Percentiles rank a stretch among this genome's conserved stretches.
These are phyloP conservation scores for Discostella stelligeroides DNA, from an alignment of 108 stramenopile species.

Conservation along the genomic window DNA sequence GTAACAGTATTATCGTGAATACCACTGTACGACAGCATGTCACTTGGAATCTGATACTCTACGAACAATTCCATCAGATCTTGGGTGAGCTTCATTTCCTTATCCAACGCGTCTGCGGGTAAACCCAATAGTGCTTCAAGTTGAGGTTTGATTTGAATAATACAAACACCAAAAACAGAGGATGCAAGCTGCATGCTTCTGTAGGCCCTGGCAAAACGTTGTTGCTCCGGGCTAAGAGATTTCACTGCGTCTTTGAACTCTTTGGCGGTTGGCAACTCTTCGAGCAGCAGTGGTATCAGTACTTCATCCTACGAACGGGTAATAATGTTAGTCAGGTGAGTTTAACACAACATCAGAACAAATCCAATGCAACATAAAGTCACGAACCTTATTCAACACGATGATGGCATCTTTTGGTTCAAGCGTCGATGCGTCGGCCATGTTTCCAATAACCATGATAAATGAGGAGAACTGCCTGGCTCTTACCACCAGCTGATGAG, in stretches of 20 bases:
- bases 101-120: conserved; percentile 68
- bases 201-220: conserved; percentile 74
- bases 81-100: conserved; percentile 85
- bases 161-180: conserved; percentile 79
- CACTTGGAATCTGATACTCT: conserved; percentile 86
- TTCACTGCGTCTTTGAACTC: conserved; percentile 87
- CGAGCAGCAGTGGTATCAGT: conserved; percentile 74
- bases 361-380: not conserved
- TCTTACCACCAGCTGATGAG: conserved; percentile 54
- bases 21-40: conserved; percentile 81
- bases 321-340: too few species aligned
- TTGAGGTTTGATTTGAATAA: conserved; percentile 89
- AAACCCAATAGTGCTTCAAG: conserved; percentile 75
- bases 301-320: conserved; percentile 64
- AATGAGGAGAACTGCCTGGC: conserved; percentile 84
- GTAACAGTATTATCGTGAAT: conserved; percentile 29
- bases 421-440: conserved; percentile 60
- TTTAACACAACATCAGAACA: too few species aligned
- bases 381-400: conserved; percentile 68
- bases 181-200: conserved; percentile 83
- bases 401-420: conserved; percentile 86
- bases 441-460: conserved; percentile 74
- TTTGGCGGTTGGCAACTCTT: conserved; percentile 81
- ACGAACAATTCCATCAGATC: conserved; percentile 84
- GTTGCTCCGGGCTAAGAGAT: conserved; percentile 87